These are phyloP conservation scores for Lentinula novae-zelandiae DNA, from an alignment of 1,284 basidiomycete genomes.

Conservation along the genomic window DNA sequence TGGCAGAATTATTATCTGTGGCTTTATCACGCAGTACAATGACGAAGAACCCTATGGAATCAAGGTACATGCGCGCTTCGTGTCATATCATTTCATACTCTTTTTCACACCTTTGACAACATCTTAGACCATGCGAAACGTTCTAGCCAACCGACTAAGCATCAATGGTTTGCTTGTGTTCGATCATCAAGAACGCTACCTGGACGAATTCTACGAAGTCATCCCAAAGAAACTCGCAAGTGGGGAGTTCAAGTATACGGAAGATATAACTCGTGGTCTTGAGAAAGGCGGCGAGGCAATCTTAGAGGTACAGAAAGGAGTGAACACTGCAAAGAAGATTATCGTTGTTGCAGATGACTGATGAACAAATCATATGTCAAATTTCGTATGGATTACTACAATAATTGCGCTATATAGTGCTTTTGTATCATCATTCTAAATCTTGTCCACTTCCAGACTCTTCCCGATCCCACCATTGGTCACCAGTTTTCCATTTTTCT, in stretches of 20 bases:
- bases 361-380: neutral
- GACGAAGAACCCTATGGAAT: conserved; percentile 18
- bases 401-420: too few species aligned
- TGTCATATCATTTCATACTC: neutral
- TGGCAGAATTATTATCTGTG: conserved; percentile 14
- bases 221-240: conserved; percentile 39
- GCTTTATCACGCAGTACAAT: conserved; percentile 9
- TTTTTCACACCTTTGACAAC: neutral
- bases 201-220: conserved; percentile 41
- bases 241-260: conserved; percentile 49
- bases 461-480: too few species aligned
- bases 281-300: conserved; percentile 37
- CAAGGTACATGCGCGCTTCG: conserved; percentile 21
- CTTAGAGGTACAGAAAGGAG: conserved; percentile 38
- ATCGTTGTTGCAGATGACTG: conserved; percentile 16
- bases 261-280: conserved; percentile 37
- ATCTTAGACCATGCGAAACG: conserved; percentile 28
- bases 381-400: neutral
- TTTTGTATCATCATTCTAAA: too few species aligned
- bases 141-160: conserved; percentile 39
- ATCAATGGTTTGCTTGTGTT: conserved; percentile 60
- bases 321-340: conserved; percentile 33
- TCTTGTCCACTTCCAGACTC: too few species aligned
- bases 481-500: too few species aligned
- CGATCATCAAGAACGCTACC: conserved; percentile 35